phyloP scores from a whole-genome alignment of 306 rosid genomes.

The Glycine latifolia region DNA sequence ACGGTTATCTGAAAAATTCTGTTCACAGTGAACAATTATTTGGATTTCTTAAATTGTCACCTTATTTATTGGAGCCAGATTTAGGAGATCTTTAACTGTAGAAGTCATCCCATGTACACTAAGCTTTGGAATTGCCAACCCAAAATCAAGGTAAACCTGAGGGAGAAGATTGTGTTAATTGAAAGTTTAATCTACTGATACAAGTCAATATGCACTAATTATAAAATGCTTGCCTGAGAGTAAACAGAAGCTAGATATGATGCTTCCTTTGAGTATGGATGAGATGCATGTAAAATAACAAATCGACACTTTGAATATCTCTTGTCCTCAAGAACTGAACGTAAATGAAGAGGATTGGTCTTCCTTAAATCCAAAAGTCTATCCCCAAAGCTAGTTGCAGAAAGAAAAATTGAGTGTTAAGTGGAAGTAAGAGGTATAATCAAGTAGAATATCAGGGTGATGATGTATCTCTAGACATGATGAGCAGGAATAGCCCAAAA shows the following conservation, averaged over 20 bases:
- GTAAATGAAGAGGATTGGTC: constrained; percentile 91
- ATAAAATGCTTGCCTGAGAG: constrained; percentile 64
- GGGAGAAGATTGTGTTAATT: constrained; percentile 31
- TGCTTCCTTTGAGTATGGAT: constrained; percentile 94
- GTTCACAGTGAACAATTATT: not conserved
- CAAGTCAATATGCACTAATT: constrained; percentile 21
- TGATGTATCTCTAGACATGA: not conserved
- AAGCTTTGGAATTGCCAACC: constrained; percentile 90
- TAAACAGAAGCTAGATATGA: constrained; percentile 88
- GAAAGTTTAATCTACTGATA: constrained; percentile 29
- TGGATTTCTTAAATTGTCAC: constrained; percentile 47
- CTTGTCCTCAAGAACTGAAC: constrained; percentile 82
- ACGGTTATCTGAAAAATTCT: not conserved
- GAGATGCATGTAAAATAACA: constrained; percentile 73
- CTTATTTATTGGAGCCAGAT: constrained; percentile 86
- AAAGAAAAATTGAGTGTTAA: constrained; percentile 29
- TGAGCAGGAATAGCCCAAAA: constrained; percentile 21
- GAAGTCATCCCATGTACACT: constrained; percentile 89
- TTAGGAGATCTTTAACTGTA: constrained; percentile 86
- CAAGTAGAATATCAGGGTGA: not conserved
- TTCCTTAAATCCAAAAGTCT: constrained; percentile 83
- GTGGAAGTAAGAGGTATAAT: not conserved
- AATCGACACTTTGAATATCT: constrained; percentile 73
- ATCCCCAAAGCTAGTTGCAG: constrained; percentile 80
- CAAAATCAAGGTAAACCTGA: constrained; percentile 93